Base-by-base conservation (phyloP, 164 flowering plant genomes). In the Berberis thunbergii region DNA sequence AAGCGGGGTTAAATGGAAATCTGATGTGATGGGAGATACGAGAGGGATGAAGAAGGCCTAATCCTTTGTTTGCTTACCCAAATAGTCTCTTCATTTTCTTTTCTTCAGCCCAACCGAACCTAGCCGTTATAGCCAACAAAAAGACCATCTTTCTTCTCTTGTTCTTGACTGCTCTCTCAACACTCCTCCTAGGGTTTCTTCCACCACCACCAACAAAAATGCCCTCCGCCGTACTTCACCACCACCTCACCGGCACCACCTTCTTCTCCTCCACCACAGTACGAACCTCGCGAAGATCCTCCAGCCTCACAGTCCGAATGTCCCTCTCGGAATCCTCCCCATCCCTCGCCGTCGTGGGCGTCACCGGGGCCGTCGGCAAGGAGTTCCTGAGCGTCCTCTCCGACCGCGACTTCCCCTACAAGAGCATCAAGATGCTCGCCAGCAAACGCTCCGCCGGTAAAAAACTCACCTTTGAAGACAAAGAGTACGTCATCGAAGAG, bases 311-410 rank as follows among this genome's bases (percentile, higher is more conserved):
- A 4, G 67, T 76, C 5, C 49, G 73, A 2, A 89, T 88, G 96
- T 73, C 86, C 7, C 80, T 82, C 60, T 78, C 69, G 9, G 87
- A 85, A 62, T 70, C 74, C 58, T 97, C 69, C 7, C 99, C 97
- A 7, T 89, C 97, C 38, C 59, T 95, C 50, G 99, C 99, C 65
- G 81, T 95, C 62, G 99, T 95, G n/a, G 99, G 99, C 38, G 97
- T 88, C 55, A 91, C 96, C 45, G 99, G 99, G 53, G 99, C 99
- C 61, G 97, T 95, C 59, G 97, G 99, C 7, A 96, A 91, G 62
- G 97, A 95, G 70, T 91, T 95, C 72, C 96, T 95, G 61, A 78
- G 84, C 60, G 97, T 95, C 49, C 81, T 95, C 57, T 76, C 97
- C 56, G 92, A 84, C 72, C 90, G 96, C 0, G 76, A 78, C 66